These are phyloP conservation scores for Mortierella sp. DNA, from an alignment of 371 early-diverging fungal genomes.

Conservation along the genomic window DNA sequence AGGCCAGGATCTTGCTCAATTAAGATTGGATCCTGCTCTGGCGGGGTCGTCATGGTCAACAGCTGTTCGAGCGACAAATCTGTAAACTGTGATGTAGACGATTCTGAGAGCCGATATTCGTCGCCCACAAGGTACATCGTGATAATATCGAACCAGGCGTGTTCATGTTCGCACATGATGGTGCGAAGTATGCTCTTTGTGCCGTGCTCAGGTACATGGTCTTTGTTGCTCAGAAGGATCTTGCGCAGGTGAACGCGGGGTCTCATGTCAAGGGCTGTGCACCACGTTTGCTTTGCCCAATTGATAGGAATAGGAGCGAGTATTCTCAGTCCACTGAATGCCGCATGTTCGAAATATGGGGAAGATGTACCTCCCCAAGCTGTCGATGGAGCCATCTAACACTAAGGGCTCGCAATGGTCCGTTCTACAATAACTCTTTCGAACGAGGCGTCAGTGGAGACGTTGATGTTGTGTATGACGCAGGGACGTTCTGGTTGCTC, in stretches of 20 bases:
- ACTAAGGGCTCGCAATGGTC: not conserved
- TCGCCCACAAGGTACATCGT: constrained; percentile 7
- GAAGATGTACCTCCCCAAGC: no score
- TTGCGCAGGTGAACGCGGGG: not conserved
- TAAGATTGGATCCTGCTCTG: not conserved
- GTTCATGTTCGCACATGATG: constrained; percentile 2
- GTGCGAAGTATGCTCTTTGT: not conserved
- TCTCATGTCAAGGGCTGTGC: no score
- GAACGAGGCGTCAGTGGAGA: not conserved
- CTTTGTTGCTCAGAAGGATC: not conserved
- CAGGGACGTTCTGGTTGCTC: not conserved
- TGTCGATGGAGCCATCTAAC: not conserved
- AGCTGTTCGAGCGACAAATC: not conserved
- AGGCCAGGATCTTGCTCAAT: not conserved
- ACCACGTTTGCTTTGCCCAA: no score
- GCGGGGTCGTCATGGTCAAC: not conserved
- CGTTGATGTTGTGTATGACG: not conserved
- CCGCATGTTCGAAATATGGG: no score
- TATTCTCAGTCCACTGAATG: no score
- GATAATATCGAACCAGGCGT: constrained; percentile 13
- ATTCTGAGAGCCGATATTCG: not conserved
- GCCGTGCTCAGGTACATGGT: not conserved
- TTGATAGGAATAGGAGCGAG: no score
- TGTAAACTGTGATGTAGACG: not conserved
- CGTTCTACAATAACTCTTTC: not conserved